Base-by-base conservation (phyloP, 2,329 filamentous ascomycete species). In the Pestalotiopsis sp. region DNA sequence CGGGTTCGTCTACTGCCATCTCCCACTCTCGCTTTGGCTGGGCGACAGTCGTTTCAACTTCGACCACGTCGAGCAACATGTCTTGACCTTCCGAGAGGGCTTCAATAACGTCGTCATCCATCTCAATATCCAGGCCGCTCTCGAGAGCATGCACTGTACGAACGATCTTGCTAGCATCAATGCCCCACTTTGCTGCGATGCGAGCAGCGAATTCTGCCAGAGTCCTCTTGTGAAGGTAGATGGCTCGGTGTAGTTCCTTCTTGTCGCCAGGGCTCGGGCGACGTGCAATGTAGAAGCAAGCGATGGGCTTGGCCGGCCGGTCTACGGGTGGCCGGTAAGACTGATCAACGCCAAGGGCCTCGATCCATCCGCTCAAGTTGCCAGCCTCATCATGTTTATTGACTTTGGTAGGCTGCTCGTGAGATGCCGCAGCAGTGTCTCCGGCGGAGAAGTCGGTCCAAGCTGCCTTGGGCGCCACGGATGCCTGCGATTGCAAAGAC, bases 21-120 rank as follows among this genome's bases (percentile, higher is more conserved):
- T 90, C 88, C 88, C 88, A 90, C 72, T 90, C 88, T 45, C 83
- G 80, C 75, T 90, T 90, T 52, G 83, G 74, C 38, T 83, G 80
- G 4, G 78, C 74, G 11, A 78, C 69, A 7, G 74, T 73, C 56
- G 74, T 72, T 38, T 79, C 74, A n/a, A 83, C 75, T 73, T 88
- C 84, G 20, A 79, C 78, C 57, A 93, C 84, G 73, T 96, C 91
- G 68, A 93, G 86, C 69, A 91, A 88, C 92, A 98, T 96, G 76
- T 97, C 95, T 79, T 98, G 94, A 40, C 94, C 95, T 81, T 99
- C 96, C 1, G 90, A 88, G 66, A 98, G 84, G 78, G 95, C 92
- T 59, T 88, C 88, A 40, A 98, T 89, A 62, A 97, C 91, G 71
- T 98, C 94, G 76, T 98, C 94, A 75, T 98, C 96, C 74, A 98